Evolutionary conservation across 139 green algal species (phyloP).

Genomic region (Picochlorum sp.): DNA sequence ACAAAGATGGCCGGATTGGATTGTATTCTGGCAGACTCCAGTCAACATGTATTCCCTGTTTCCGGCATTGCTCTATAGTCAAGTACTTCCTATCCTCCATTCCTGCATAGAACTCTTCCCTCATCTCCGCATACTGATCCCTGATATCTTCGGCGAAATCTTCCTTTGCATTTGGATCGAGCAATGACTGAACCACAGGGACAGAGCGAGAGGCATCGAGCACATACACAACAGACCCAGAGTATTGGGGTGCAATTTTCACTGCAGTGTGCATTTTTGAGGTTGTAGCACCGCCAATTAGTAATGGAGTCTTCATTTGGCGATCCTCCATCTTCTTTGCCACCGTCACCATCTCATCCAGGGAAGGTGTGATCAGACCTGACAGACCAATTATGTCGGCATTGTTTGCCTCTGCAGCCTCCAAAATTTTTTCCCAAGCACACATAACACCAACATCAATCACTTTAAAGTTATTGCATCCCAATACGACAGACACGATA

Average conservation of each 20-base stretch:
- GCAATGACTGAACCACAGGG: constrained; percentile 78
- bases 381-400: constrained; percentile 94
- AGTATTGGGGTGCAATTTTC: constrained; percentile 91
- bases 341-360: constrained; percentile 98
- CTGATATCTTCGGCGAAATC: constrained; percentile 54
- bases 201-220: constrained; percentile 89
- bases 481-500: constrained; percentile 95
- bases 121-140: constrained; percentile 90
- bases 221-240: constrained; percentile 80
- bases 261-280: constrained; percentile 98
- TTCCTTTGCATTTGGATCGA: constrained; percentile 45
- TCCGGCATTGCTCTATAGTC: constrained; percentile 32
- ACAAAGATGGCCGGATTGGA: constrained; percentile 57
- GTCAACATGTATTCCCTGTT: constrained; percentile 51
- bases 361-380: constrained; percentile 92
- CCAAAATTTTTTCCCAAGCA: constrained; percentile 89
- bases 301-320: constrained; percentile 76
- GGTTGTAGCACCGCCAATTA: constrained; percentile 96
- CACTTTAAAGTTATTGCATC: constrained; percentile 99
- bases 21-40: constrained; percentile 68
- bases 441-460: constrained; percentile 96
- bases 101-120: constrained; percentile 92
- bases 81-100: constrained; percentile 92
- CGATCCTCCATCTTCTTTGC: constrained; percentile 89
- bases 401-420: constrained; percentile 75